These are phyloP conservation scores for Leccinum ochraceum DNA, from an alignment of 768 basidiomycete species.

Conservation along the genomic window DNA sequence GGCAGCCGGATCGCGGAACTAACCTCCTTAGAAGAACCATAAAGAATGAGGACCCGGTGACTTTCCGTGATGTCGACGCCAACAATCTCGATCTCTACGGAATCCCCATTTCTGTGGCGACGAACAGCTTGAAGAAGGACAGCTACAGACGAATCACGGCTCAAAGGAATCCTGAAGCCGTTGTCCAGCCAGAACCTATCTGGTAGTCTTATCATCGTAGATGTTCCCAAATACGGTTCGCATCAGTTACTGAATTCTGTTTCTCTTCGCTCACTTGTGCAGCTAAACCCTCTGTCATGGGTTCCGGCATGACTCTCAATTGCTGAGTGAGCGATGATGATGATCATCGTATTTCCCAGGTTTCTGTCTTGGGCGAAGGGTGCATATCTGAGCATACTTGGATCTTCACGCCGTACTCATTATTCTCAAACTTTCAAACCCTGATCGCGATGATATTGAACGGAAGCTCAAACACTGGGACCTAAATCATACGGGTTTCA, in stretches of 20 bases:
- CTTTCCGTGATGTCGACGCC: background rate
- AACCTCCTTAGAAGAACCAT: constrained; percentile 1
- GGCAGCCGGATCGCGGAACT: too few relatives aligned
- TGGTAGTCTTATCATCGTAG: background rate
- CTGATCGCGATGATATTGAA: background rate
- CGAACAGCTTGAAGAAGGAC: background rate
- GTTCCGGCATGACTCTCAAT: background rate
- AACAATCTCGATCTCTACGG: background rate
- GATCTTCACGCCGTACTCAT: background rate
- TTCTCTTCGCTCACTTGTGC: background rate
- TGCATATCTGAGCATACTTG: background rate
- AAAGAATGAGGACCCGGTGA: background rate
- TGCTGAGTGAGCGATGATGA: background rate
- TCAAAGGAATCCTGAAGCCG: background rate
- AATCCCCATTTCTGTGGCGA: background rate
- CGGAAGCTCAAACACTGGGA: background rate
- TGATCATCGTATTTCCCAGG: background rate
- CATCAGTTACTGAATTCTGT: background rate
- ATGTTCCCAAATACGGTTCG: too few relatives aligned
- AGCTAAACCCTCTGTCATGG: background rate
- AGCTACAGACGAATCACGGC: background rate
- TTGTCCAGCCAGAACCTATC: background rate
- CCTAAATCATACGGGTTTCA: background rate
- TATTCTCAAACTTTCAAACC: background rate
- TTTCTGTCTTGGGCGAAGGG: background rate